Base-by-base conservation (phyloP, 768 basidiomycete genomes). In the Auriculariales sp. region DNA sequence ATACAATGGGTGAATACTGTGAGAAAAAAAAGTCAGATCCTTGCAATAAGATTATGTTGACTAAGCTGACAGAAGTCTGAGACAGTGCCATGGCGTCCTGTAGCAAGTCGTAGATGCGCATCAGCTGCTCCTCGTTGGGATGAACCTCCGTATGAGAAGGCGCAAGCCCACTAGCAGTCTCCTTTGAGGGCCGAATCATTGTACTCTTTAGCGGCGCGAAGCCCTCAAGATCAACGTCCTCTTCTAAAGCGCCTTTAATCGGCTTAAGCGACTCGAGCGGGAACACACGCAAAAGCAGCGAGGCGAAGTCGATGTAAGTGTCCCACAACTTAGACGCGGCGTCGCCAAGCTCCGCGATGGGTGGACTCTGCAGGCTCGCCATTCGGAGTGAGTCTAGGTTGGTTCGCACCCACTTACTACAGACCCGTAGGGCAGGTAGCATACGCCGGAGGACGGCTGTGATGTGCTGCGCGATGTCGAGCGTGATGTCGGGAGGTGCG, bases 91-190 rank as follows among this genome's bases (percentile, higher is more conserved):
- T 71, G 1, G 82, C 83, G 58, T 95, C 90, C 12, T 72, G 65
- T 44, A 92, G 68, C 34, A 95, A 67, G 64, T 95, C 94, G 42
- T 77, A 72, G 51, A 99, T 85, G 55, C 95, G 73, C 89, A 97
- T 93, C 35, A 99, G 66, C 57, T 93, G 87, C 68, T 94, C 91
- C 52, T 87, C 92, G 57, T 99, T 98, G 6, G 95, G 95, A 66
- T 98, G 83, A 1, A 77, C 75, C 28, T 56, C 48, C 39, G 61
- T 58, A 52, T 66, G 56, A 27, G 49, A 46, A 15, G 49, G 53
- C 3, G 48, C 58, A 25, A 53, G 58, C 25, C 55, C 56, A 34
- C 56, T 55, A 25, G 47, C 51, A 47, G 56, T 52, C 31, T 39
- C 50, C 3, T 58, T 48, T 10, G 56, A 59, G 17, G 60, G 60